These are phyloP conservation scores for Phytopythium aichiense DNA, from an alignment of 352 stramenopile species.

Conservation along the genomic window DNA sequence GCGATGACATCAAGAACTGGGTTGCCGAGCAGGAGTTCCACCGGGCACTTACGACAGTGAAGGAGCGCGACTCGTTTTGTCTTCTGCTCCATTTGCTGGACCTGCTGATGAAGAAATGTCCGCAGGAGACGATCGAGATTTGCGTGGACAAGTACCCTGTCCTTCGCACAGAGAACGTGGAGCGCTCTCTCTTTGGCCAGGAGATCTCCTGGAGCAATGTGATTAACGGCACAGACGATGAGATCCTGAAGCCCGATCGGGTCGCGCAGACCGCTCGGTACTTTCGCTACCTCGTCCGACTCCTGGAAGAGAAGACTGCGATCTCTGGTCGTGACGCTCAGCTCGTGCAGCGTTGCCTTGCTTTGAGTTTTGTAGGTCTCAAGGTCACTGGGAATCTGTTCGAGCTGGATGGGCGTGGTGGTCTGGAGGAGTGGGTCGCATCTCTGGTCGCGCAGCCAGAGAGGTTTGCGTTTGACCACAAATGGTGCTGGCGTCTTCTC, in stretches of 20 bases:
- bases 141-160: slow-evolving; percentile 68
- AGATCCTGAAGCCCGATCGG: slow-evolving; percentile 33
- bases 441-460: slow-evolving; percentile 41
- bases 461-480: slow-evolving; percentile 46
- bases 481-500: slow-evolving; percentile 57
- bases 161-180: slow-evolving; percentile 78
- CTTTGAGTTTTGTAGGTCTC: slow-evolving; percentile 49
- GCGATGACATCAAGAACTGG: slow-evolving; percentile 75
- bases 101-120: slow-evolving; percentile 78
- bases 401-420: slow-evolving; percentile 22
- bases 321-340: slow-evolving; percentile 36
- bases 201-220: slow-evolving; percentile 33
- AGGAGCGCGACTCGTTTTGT: slow-evolving; percentile 62
- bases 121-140: slow-evolving; percentile 60
- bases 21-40: slow-evolving; percentile 60
- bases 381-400: slow-evolving; percentile 54
- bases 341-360: slow-evolving; percentile 60
- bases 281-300: slow-evolving; percentile 61
- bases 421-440: slow-evolving; percentile 35
- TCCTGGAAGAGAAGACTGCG: slow-evolving; percentile 46
- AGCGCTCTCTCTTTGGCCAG: slow-evolving; percentile 68
- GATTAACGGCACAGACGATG: slow-evolving; percentile 16
- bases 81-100: slow-evolving; percentile 74
- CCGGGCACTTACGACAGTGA: slow-evolving; percentile 40
- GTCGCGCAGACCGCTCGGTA: slow-evolving; percentile 58